These are phyloP conservation scores for Vanilla planifolia DNA, from an alignment of 106 monocot genomes.

Conservation along the genomic window DNA sequence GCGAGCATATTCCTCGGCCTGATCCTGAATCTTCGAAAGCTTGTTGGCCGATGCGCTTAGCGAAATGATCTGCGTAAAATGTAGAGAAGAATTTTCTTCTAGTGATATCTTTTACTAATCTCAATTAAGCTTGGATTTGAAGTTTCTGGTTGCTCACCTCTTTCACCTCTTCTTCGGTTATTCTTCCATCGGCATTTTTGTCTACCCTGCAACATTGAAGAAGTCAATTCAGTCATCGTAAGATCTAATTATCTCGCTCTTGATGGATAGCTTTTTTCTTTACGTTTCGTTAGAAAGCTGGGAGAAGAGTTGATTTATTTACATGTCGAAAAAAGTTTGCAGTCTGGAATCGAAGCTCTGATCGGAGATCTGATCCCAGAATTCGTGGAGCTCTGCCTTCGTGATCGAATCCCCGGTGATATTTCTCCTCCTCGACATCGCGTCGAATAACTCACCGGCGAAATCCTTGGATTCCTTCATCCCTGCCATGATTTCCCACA, in stretches of 20 bases:
- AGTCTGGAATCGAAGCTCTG: conserved; percentile 88
- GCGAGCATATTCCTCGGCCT: conserved; percentile 87
- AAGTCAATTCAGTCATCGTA: too few species aligned
- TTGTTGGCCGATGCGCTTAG: conserved; percentile 93
- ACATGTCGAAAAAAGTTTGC: conserved; percentile 98
- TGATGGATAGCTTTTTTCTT: too few species aligned
- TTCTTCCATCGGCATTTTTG: conserved; percentile 88
- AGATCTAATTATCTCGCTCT: too few species aligned
- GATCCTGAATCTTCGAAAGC: conserved; percentile 80
- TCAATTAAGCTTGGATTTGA: too few species aligned
- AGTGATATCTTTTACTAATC: too few species aligned
- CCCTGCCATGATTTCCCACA: conserved; percentile 19
- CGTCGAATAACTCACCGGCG: conserved; percentile 75
- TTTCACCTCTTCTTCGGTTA: conserved; percentile 73
- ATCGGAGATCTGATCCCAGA: conserved; percentile 92
- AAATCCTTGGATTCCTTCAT: conserved; percentile 93
- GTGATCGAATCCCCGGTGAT: conserved; percentile 44
- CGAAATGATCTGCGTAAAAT: conserved; percentile 57
- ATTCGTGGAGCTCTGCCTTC: conserved; percentile 67
- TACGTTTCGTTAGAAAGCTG: neutral
- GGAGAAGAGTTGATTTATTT: neutral
- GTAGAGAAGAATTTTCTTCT: too few species aligned
- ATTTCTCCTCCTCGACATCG: conserved; percentile 57
- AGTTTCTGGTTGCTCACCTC: conserved; percentile 45
- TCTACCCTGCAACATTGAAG: conserved; percentile 70